phyloP scores from a whole-genome alignment of 2,329 filamentous ascomycete species.

The Bimuria novae-zelandiae region DNA sequence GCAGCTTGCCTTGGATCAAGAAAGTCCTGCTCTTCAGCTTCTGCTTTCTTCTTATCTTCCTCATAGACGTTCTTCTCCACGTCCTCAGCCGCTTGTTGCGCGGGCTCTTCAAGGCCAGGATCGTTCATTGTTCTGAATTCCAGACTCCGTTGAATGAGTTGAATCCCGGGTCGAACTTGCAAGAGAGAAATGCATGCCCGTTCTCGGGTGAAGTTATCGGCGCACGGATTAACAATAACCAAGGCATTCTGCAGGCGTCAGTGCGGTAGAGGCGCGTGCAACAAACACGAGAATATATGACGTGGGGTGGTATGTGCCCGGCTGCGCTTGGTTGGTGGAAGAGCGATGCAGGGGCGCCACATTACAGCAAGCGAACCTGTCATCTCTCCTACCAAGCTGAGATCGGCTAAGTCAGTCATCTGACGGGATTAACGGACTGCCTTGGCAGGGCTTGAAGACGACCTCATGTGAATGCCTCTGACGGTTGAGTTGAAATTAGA shows the following conservation, averaged over 20 bases:
- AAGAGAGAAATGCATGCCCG: not conserved
- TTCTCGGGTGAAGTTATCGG: too few relatives aligned
- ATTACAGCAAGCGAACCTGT: not conserved
- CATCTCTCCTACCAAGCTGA: too few relatives aligned
- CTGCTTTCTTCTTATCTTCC: constrained; percentile 39
- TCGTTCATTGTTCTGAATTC: constrained; percentile 45
- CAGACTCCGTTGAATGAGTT: too few relatives aligned
- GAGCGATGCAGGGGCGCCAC: constrained; percentile 1
- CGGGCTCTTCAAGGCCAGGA: constrained; percentile 57
- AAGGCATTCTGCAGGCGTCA: too few relatives aligned
- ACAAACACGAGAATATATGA: constrained; percentile 10
- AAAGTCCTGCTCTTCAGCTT: constrained; percentile 49
- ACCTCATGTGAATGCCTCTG: constrained; percentile 2
- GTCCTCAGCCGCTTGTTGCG: constrained; percentile 53
- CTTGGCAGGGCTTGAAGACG: constrained; percentile 12
- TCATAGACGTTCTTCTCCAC: constrained; percentile 46
- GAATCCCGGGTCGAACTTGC: too few relatives aligned
- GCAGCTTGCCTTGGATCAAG: constrained; percentile 49
- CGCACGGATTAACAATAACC: too few relatives aligned
- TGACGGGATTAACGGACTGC: not conserved
- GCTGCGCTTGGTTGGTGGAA: constrained; percentile 11
- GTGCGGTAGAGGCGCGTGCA: too few relatives aligned
- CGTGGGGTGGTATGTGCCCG: constrained; percentile 7
- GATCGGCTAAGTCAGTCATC: not conserved
- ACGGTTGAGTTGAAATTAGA: too few relatives aligned